phyloP scores from a whole-genome alignment of 2,329 filamentous ascomycete genomes.

The Thyridium curvatum region DNA sequence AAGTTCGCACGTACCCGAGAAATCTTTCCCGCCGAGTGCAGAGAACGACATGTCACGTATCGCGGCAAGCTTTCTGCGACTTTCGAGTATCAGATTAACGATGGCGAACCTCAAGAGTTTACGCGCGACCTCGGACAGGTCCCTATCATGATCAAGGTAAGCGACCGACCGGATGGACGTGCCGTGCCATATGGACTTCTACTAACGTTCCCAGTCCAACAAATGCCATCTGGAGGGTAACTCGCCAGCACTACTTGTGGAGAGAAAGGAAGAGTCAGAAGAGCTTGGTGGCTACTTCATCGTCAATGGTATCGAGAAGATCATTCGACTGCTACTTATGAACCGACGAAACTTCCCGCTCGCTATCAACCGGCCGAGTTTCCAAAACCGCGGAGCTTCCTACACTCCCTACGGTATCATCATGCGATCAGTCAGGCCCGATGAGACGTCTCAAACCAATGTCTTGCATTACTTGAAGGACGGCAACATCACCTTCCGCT shows the following conservation, averaged over 20 bases:
- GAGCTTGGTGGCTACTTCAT: conserved; percentile 96
- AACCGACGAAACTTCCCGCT: conserved; percentile 91
- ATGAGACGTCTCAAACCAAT: conserved; percentile 97
- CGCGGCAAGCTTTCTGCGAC: conserved; percentile 77
- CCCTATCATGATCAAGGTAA: conserved; percentile 87
- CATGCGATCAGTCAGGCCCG: conserved; percentile 86
- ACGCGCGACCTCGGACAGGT: conserved; percentile 81
- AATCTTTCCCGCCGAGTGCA: conserved; percentile 85
- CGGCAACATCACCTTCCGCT: conserved; percentile 93
- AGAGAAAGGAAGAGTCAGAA: conserved; percentile 89
- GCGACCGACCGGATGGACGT: no score
- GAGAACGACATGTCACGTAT: conserved; percentile 90
- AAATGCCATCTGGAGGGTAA: conserved; percentile 85
- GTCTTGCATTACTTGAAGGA: conserved; percentile 93
- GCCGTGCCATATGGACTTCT: no score
- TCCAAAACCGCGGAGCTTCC: conserved; percentile 75
- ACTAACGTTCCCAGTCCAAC: conserved; percentile 56
- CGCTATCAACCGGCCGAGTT: conserved; percentile 87
- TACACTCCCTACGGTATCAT: conserved; percentile 91
- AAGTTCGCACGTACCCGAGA: conserved; percentile 80
- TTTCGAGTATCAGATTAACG: conserved; percentile 81
- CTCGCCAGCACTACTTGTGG: conserved; percentile 74
- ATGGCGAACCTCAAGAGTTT: conserved; percentile 76
- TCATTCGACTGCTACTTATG: conserved; percentile 86
- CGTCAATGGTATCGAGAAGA: conserved; percentile 95